Base-by-base conservation (phyloP, 257 asterid genomes). In the Perilla frutescens region DNA sequence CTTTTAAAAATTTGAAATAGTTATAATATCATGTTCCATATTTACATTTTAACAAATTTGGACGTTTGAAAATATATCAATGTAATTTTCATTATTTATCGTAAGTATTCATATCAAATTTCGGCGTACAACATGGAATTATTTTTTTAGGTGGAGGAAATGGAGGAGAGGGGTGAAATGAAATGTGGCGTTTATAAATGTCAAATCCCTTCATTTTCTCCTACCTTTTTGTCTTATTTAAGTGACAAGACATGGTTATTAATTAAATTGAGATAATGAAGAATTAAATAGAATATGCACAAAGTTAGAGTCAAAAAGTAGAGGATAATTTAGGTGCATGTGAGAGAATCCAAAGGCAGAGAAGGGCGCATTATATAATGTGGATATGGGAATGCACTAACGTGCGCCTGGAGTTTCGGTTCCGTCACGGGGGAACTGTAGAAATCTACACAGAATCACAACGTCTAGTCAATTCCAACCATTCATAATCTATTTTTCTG, bases 341-440 rank as follows among this genome's bases (percentile, higher is more conserved):
- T 48, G 68, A 34, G 43, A 55, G 74, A 67, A 75, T 75, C 79
- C 69, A 58, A 75, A 34, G 62, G 61, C 40, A 2, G 45, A 5
- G 9, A n/a, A 15, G 29, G 73, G 62, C 20, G 79, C 68, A 66
- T 49, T 44, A 56, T 66, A 9, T 6, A 2, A 3, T 3, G 49
- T 37, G 15, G 0, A 4, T n/a, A 50, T 7, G 12, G 10, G 58
- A 15, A 45, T 44, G 8, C 15, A 37, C 76, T 58, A 71, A 32
- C 26, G 36, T 57, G 58, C 75, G 75, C 75, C 11, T 0, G 36
- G 37, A 1, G 29, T n/a, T 40, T 26, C 10, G 39, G 15, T 12
- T 48, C 53, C 48, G 36, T 62, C 51, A 65, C 43, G 40, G 71
- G 58, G 7, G 15, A 14, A 3, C 9, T 26, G 31, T 1, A 8